These are phyloP conservation scores for Xerocomellus chrysenteron DNA, from an alignment of 768 basidiomycete species.

Conservation along the genomic window DNA sequence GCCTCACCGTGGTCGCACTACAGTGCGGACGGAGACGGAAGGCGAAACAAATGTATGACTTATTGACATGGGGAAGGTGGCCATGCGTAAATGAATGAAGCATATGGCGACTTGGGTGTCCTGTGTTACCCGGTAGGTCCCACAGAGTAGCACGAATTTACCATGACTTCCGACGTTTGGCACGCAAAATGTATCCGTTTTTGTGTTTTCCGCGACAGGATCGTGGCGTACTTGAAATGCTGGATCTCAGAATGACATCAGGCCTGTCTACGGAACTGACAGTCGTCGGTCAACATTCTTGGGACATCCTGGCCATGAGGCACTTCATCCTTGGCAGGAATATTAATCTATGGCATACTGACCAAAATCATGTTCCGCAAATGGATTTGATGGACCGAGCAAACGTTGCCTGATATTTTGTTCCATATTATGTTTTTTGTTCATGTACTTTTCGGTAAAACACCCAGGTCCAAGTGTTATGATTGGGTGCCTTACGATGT, in stretches of 20 bases:
- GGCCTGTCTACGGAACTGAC: conserved; percentile 7
- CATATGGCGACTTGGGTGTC: not conserved
- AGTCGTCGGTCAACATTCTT: not conserved
- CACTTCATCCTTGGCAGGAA: not conserved
- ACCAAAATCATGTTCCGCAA: conserved; percentile 9
- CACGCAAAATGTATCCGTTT: not conserved
- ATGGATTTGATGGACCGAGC: not conserved
- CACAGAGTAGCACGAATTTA: conserved; percentile 2
- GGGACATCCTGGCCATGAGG: conserved; percentile 9
- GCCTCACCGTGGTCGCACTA: conserved; percentile 14
- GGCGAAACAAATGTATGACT: not conserved
- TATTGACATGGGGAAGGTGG: conserved; percentile 21
- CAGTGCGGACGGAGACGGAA: conserved; percentile 18
- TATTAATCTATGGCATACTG: not conserved
- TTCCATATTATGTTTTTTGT: too few species aligned
- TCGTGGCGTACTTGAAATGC: conserved; percentile 1
- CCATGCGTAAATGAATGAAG: conserved; percentile 3
- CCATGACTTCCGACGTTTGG: not conserved
- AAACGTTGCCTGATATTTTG: too few species aligned
- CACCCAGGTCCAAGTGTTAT: too few species aligned
- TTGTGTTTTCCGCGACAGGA: conserved; percentile 9
- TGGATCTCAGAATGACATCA: conserved; percentile 4
- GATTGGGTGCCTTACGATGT: too few species aligned
- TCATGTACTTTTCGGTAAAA: too few species aligned
- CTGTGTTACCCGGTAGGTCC: not conserved